phyloP scores from a whole-genome alignment of 345 rosid genomes.

The Sonneratia caseolaris region DNA sequence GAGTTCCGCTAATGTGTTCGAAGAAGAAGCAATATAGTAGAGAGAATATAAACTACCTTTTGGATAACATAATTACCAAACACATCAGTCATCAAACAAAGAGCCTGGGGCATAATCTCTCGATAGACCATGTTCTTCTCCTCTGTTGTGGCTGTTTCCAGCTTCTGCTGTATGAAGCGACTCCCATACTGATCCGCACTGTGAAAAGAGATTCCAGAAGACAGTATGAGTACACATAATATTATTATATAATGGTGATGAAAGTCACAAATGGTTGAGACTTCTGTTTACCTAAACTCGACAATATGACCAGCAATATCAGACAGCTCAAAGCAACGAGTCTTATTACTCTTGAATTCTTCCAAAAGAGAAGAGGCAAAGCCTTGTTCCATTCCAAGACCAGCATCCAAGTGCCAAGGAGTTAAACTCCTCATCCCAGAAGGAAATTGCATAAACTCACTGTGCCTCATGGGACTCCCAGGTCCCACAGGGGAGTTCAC shows the following conservation, averaged over 20 bases:
- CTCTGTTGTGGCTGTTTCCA: conserved; percentile 41
- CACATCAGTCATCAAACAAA: conserved; percentile 53
- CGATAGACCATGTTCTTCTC: conserved; percentile 47
- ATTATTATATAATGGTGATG: background rate
- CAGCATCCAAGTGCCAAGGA: conserved; percentile 47
- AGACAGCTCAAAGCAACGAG: conserved; percentile 48
- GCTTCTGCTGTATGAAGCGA: conserved; percentile 53
- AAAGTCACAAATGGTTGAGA: no score
- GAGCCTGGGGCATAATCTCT: conserved; percentile 53
- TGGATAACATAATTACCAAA: conserved; percentile 58
- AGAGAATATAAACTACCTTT: conserved; percentile 21
- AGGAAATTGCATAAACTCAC: conserved; percentile 19
- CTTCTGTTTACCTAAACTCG: conserved; percentile 44
- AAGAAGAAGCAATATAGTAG: background rate
- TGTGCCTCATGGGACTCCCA: conserved; percentile 8
- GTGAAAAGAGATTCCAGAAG: conserved; percentile 4
- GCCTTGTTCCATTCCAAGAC: conserved; percentile 29
- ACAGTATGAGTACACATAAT: background rate
- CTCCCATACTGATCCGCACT: conserved; percentile 70
- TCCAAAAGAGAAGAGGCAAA: conserved; percentile 53
- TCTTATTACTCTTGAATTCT: conserved; percentile 62
- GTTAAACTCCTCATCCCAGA: conserved; percentile 34
- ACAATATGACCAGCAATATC: conserved; percentile 63
- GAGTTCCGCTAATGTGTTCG: background rate
- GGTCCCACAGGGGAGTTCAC: conserved; percentile 45